phyloP scores from a whole-genome alignment of 2,329 filamentous ascomycete species.

The Paradendryphiella salina region DNA sequence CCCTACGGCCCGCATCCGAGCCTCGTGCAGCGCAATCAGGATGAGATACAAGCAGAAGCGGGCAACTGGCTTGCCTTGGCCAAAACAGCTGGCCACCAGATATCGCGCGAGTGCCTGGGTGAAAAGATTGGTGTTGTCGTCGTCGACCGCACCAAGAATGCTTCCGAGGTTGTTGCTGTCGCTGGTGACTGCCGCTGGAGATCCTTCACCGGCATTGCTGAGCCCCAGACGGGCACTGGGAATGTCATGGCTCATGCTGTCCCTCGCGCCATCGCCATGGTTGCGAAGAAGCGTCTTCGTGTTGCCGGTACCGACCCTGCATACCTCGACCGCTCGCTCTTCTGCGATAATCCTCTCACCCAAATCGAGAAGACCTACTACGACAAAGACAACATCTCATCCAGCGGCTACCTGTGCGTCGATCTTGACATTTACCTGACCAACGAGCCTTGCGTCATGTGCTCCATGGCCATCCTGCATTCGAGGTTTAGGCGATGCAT shows the following conservation, averaged over 20 bases:
- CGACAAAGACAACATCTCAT: conserved; percentile 62
- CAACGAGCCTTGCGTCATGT: conserved; percentile 95
- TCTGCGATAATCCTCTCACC: conserved; percentile 70
- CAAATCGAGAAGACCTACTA: conserved; percentile 66
- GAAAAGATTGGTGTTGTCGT: conserved; percentile 75
- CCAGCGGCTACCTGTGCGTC: conserved; percentile 89
- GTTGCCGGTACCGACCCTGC: conserved; percentile 39
- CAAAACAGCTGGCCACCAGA: conserved; percentile 63
- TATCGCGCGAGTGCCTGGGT: conserved; percentile 62
- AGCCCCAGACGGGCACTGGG: conserved; percentile 52
- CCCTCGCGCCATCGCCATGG: conserved; percentile 79
- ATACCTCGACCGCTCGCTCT: conserved; percentile 52
- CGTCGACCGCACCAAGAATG: conserved; percentile 59
- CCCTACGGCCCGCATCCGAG: conserved; percentile 82
- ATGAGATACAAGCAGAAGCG: conserved; percentile 67
- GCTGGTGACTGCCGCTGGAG: conserved; percentile 77
- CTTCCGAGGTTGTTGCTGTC: conserved; percentile 66
- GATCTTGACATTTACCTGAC: conserved; percentile 92
- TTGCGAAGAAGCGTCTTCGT: conserved; percentile 62
- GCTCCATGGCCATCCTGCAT: conserved; percentile 93
- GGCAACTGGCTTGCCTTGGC: conserved; percentile 70
- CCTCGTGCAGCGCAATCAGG: conserved; percentile 69
- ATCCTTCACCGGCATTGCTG: conserved; percentile 37
- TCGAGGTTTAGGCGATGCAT: conserved; percentile 87
- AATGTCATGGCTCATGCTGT: conserved; percentile 80